phyloP scores from a whole-genome alignment of 2,329 filamentous ascomycete genomes.

The Amphichorda felina region DNA sequence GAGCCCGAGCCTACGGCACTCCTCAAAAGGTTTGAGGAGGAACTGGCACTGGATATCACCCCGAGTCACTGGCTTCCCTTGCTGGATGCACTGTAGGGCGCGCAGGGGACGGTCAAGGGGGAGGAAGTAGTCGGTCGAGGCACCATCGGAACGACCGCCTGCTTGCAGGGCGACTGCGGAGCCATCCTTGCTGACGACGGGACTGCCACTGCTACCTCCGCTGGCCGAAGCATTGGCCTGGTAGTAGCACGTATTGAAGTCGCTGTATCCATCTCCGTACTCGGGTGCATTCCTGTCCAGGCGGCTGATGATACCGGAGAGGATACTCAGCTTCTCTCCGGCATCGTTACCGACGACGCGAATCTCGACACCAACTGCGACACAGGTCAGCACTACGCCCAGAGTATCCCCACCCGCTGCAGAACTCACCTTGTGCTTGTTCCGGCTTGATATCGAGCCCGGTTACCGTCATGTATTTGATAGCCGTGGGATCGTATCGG shows the following conservation, averaged over 20 bases:
- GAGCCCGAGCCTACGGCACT: slow-evolving; percentile 81
- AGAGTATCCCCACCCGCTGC: background rate
- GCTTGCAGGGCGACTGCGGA: slow-evolving; percentile 88
- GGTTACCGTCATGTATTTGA: slow-evolving; percentile 92
- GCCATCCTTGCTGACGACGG: slow-evolving; percentile 91
- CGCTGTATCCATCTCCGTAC: slow-evolving; percentile 94
- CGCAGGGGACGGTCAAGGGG: slow-evolving; percentile 83
- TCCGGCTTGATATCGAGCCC: slow-evolving; percentile 75
- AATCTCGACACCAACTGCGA: slow-evolving; percentile 75
- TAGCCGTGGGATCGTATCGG: slow-evolving; percentile 86
- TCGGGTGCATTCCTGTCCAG: slow-evolving; percentile 94
- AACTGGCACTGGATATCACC: slow-evolving; percentile 98
- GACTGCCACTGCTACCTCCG: slow-evolving; percentile 95
- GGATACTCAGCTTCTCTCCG: slow-evolving; percentile 93
- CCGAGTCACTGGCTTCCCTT: slow-evolving; percentile 63
- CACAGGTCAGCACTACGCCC: background rate
- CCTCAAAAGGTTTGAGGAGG: slow-evolving; percentile 93
- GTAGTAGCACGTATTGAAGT: slow-evolving; percentile 95
- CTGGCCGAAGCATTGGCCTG: slow-evolving; percentile 95
- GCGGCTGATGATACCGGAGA: slow-evolving; percentile 93
- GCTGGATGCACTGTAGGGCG: slow-evolving; percentile 75
- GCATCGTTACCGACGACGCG: slow-evolving; percentile 97
- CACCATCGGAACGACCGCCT: slow-evolving; percentile 84
- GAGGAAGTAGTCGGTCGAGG: slow-evolving; percentile 94
- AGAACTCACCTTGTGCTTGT: slow-evolving; percentile 51